These are phyloP conservation scores for Vanderwaltozyma yarrowii DNA, from an alignment of 805 yeast species.

Conservation along the genomic window DNA sequence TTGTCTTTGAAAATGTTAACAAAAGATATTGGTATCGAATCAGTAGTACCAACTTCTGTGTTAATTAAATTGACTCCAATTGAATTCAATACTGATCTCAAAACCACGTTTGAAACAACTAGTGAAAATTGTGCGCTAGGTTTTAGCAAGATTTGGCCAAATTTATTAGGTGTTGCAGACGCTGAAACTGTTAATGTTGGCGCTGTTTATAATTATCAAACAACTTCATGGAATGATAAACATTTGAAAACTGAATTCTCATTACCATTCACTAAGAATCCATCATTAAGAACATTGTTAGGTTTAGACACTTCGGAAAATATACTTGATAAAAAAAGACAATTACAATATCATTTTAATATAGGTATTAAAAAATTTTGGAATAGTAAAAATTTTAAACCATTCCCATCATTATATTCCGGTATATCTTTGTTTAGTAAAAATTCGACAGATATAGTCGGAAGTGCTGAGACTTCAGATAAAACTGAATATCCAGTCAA, in stretches of 20 bases:
- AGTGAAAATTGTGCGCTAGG: conserved; percentile 29
- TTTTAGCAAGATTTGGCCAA: conserved; percentile 32
- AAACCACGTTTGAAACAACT: conserved; percentile 28
- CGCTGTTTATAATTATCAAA: conserved; percentile 38
- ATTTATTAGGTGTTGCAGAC: conserved; percentile 52
- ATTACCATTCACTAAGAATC: conserved; percentile 35
- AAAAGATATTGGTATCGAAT: conserved; percentile 29
- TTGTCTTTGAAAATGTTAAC: conserved; percentile 7
- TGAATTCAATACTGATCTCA: conserved; percentile 20
- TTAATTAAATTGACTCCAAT: conserved; percentile 32
- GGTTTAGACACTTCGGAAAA: conserved; percentile 7
- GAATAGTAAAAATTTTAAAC: conserved; percentile 7
- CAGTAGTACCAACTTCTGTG: conserved; percentile 37
- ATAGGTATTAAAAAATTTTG: conserved; percentile 43
- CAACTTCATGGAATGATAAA: conserved; percentile 37
- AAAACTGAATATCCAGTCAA: background rate
- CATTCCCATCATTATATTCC: conserved; percentile 25
- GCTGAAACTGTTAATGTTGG: conserved; percentile 37
- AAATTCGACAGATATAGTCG: conserved; percentile 7
- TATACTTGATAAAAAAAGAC: background rate
- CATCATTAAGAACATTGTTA: conserved; percentile 37
- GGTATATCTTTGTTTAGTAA: conserved; percentile 59
- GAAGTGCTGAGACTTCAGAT: background rate
- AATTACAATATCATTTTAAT: conserved; percentile 20
- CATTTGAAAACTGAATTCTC: conserved; percentile 38